Conservation (phyloP, 1,139 yeast genomes). For the Debaryomycetaceae sp. region DNA sequence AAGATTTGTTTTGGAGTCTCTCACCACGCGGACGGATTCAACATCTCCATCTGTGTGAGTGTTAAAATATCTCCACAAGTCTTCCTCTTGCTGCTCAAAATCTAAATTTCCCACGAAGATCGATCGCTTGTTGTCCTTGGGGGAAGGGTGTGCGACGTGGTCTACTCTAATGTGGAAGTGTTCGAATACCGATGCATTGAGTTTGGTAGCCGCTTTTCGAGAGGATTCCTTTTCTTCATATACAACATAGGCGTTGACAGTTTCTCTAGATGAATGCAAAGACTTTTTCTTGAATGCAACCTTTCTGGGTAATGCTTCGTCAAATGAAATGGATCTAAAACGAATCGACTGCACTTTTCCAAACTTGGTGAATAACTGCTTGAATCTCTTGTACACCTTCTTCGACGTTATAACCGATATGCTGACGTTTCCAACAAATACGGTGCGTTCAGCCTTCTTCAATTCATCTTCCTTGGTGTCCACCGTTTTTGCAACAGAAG, state of each 20-base stretch:
- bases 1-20: conserved; percentile 89
- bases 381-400: conserved; percentile 58
- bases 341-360: conserved; percentile 74
- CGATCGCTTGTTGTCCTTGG: conserved; percentile 79
- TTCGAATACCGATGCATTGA: conserved; percentile 69
- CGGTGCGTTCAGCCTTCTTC: conserved; percentile 81
- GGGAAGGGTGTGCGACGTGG: conserved; percentile 85
- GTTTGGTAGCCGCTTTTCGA: conserved; percentile 46
- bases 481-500: conserved; percentile 27
- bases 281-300: conserved; percentile 84
- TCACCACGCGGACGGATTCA: conserved; percentile 83
- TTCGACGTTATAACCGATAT: conserved; percentile 64
- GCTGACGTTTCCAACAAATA: conserved; percentile 86
- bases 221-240: conserved; percentile 53
- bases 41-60: conserved; percentile 59
- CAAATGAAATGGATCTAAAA: conserved; percentile 89
- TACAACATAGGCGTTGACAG: conserved; percentile 87
- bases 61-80: conserved; percentile 79
- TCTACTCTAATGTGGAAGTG: conserved; percentile 85
- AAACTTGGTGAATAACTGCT: conserved; percentile 51
- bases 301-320: conserved; percentile 85
- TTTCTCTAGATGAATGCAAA: conserved; percentile 72
- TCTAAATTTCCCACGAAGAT: conserved; percentile 93
- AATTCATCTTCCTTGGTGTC: conserved; percentile 67
- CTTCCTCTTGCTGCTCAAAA: conserved; percentile 89